These are phyloP conservation scores for Allium sativum DNA, from an alignment of 106 monocot genomes.

Conservation along the genomic window DNA sequence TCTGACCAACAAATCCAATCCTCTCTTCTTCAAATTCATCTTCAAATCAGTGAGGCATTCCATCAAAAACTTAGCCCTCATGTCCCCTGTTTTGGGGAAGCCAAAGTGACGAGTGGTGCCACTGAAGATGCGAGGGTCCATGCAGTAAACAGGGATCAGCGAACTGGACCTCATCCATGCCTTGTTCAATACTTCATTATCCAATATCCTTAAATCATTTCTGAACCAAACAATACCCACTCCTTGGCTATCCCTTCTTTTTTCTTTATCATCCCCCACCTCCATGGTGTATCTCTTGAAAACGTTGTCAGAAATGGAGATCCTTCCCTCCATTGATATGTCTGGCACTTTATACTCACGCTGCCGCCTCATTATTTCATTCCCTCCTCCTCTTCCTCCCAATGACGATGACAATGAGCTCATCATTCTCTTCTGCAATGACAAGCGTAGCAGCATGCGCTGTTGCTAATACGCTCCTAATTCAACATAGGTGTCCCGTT, in stretches of 20 bases:
- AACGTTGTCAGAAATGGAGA: constrained; percentile 25
- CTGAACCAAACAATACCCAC: constrained; percentile 89
- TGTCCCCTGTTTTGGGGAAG: constrained; percentile 85
- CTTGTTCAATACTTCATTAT: constrained; percentile 57
- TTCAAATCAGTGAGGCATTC: constrained; percentile 74
- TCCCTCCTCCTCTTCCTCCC: too few relatives aligned
- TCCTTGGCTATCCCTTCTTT: constrained; percentile 24
- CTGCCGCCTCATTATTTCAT: too few relatives aligned
- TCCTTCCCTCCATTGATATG: constrained; percentile 26
- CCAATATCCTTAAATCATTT: constrained; percentile 74
- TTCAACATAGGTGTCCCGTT: too few relatives aligned
- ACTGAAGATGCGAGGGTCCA: constrained; percentile 68
- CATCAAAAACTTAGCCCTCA: constrained; percentile 72
- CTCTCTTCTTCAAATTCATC: constrained; percentile 45
- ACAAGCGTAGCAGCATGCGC: too few relatives aligned
- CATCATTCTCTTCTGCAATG: too few relatives aligned
- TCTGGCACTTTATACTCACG: constrained; percentile 28
- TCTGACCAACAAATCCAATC: constrained; percentile 50
- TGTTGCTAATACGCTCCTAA: too few relatives aligned
- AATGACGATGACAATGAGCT: too few relatives aligned
- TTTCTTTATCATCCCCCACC: too few relatives aligned
- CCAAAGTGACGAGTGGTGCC: constrained; percentile 66
- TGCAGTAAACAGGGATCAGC: constrained; percentile 68
- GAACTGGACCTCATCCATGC: constrained; percentile 59
- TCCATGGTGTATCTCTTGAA: constrained; percentile 22